These are phyloP conservation scores for Sporothrix schenckii DNA, from an alignment of 2,329 filamentous ascomycete genomes.

Conservation along the genomic window DNA sequence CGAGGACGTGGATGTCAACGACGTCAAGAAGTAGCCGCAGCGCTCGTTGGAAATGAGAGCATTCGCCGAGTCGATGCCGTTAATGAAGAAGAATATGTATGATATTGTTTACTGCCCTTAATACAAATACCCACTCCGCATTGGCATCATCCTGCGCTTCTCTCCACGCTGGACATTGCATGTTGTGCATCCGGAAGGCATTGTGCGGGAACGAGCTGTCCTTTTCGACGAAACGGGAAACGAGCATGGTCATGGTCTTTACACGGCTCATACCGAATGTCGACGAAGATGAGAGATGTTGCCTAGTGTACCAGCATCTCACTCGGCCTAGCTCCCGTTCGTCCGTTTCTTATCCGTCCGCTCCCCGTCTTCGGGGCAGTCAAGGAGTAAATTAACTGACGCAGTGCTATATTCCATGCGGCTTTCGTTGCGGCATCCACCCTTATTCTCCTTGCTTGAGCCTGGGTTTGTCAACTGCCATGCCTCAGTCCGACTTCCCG, in stretches of 20 bases:
- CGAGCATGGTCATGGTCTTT: too few relatives aligned
- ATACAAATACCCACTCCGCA: neutral
- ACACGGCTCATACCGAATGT: too few relatives aligned
- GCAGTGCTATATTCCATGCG: neutral
- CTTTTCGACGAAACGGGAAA: too few relatives aligned
- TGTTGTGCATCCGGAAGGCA: too few relatives aligned
- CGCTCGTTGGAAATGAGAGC: neutral
- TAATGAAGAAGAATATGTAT: neutral
- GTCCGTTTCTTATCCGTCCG: neutral
- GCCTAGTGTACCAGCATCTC: too few relatives aligned
- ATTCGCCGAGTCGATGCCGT: neutral
- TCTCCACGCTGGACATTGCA: too few relatives aligned
- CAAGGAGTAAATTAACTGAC: neutral
- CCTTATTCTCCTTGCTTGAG: neutral
- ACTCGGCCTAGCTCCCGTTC: neutral
- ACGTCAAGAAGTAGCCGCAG: neutral
- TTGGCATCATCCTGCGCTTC: neutral
- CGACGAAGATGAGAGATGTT: too few relatives aligned
- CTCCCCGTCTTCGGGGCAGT: neutral
- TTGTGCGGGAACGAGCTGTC: too few relatives aligned
- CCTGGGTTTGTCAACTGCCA: too few relatives aligned
- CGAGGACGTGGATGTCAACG: conserved; percentile 22
- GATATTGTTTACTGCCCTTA: neutral
- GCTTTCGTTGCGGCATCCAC: neutral
- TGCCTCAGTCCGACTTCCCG: too few relatives aligned